phyloP scores from a whole-genome alignment of 257 asterid species.

The Cynanchum wilfordii region DNA sequence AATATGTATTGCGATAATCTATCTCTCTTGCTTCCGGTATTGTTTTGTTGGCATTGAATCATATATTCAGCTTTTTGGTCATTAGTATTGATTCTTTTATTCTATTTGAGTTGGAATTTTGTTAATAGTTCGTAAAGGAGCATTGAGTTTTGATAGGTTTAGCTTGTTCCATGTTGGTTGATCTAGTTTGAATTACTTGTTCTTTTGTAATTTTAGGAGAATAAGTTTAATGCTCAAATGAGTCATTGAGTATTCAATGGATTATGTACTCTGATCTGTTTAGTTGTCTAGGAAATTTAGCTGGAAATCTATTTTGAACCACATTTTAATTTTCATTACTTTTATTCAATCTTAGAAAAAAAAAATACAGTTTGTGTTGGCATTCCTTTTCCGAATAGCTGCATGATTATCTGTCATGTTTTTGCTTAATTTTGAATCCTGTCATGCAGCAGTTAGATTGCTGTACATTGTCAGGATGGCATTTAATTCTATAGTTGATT shows the following conservation, averaged over 20 bases:
- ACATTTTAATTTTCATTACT: not conserved
- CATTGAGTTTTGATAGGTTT: not conserved
- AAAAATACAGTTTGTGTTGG: not conserved
- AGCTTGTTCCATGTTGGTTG: not conserved
- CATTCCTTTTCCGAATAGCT: too few species aligned
- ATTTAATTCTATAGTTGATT: not conserved
- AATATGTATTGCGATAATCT: not conserved
- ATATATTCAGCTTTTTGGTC: not conserved
- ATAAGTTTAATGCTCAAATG: not conserved
- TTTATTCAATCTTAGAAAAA: not conserved
- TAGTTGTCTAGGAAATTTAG: not conserved
- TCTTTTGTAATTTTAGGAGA: not conserved
- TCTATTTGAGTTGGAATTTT: not conserved
- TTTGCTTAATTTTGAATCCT: not conserved
- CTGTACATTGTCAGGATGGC: not conserved
- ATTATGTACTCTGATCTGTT: not conserved
- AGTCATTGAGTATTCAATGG: not conserved
- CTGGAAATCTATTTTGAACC: not conserved
- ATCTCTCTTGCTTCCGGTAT: not conserved
- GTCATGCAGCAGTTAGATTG: not conserved
- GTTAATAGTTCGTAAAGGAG: not conserved
- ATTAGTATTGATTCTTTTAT: not conserved
- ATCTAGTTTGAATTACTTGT: not conserved
- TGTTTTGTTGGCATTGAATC: not conserved
- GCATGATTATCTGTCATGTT: not conserved